phyloP scores from a whole-genome alignment of 192 early-diverging fungal species.

The Coemansia sp. region DNA sequence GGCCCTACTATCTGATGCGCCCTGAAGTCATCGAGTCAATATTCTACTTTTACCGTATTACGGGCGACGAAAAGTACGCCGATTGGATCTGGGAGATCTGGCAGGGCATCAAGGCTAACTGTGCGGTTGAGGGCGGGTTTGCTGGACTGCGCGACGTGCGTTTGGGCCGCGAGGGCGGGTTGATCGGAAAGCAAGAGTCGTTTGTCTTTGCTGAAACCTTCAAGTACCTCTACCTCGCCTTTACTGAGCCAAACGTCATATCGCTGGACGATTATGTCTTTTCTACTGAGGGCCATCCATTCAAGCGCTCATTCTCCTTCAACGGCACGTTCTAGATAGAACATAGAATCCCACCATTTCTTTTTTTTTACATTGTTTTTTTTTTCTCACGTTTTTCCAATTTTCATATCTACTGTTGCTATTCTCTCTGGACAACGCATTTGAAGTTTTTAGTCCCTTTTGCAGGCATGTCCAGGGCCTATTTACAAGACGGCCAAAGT shows the following conservation, averaged over 20 bases:
- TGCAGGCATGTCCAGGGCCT: background rate
- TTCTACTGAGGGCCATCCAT: constrained; percentile 94
- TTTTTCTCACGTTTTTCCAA: background rate
- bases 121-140: constrained; percentile 67
- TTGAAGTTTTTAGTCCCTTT: background rate
- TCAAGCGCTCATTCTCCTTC: constrained; percentile 53
- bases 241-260: constrained; percentile 66
- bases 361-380: background rate
- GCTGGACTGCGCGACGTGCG: constrained; percentile 58
- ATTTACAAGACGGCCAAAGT: background rate
- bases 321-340: constrained; percentile 46
- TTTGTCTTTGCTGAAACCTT: constrained; percentile 96
- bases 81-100: constrained; percentile 86
- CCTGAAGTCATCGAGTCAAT: constrained; percentile 91
- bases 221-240: constrained; percentile 94
- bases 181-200: constrained; percentile 58
- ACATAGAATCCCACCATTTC: background rate
- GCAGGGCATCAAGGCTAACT: constrained; percentile 81
- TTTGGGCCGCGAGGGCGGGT: constrained; percentile 32
- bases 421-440: background rate
- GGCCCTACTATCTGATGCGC: constrained; percentile 70
- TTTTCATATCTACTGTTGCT: background rate
- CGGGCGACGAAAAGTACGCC: constrained; percentile 82
- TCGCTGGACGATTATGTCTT: constrained; percentile 87
- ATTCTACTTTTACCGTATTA: constrained; percentile 84